A percentile compares a stretch with the other conserved stretches of the same genome.
These are phyloP conservation scores for Quercus variabilis DNA, from an alignment of 306 rosid genomes.

Conservation along the genomic window DNA sequence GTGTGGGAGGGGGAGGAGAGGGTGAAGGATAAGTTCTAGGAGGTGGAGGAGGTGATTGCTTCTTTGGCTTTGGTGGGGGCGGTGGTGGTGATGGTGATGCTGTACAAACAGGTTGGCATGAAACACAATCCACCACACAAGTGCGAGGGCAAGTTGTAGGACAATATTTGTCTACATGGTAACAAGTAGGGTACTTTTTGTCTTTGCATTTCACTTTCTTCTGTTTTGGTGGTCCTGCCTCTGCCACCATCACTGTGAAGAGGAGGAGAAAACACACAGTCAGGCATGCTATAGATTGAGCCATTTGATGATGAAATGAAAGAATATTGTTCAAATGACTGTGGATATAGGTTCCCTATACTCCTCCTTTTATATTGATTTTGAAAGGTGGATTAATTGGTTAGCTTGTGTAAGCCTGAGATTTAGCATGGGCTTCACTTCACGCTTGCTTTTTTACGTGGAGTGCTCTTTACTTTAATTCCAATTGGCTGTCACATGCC, in stretches of 20 bases:
- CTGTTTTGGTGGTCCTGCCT: constrained; percentile 21
- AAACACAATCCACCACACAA: constrained; percentile 29
- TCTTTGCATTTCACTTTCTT: constrained; percentile 46
- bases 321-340: background rate
- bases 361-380: background rate
- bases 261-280: constrained; percentile 10
- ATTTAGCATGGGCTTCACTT: background rate
- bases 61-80: background rate
- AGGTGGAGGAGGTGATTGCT: constrained; percentile 13
- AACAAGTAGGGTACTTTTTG: constrained; percentile 24
- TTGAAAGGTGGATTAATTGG: background rate
- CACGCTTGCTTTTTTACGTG: background rate
- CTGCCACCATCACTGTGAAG: constrained; percentile 4
- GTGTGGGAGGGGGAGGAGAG: background rate
- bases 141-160: constrained; percentile 28
- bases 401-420: background rate
- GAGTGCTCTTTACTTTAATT: background rate
- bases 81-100: constrained; percentile 5
- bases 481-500: background rate
- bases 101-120: constrained; percentile 30
- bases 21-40: background rate
- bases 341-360: background rate
- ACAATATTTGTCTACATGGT: constrained; percentile 24
- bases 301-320: background rate
- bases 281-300: constrained; percentile 1